These are phyloP conservation scores for Pholiota adiposa DNA, from an alignment of 1,284 basidiomycete genomes.

Conservation along the genomic window DNA sequence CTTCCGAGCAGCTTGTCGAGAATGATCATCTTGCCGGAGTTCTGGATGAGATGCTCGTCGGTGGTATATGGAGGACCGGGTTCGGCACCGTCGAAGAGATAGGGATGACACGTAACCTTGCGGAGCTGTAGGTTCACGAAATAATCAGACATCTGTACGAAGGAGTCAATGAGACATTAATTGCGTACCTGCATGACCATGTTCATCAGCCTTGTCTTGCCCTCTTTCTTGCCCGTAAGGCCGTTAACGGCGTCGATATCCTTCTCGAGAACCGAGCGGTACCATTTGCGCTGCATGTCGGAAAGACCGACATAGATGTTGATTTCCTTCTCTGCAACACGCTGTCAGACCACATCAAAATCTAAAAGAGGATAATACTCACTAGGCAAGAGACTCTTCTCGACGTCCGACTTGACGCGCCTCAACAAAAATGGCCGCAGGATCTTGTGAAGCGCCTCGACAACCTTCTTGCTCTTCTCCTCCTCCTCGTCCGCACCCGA, in stretches of 20 bases:
- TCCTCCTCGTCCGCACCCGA: slow-evolving; percentile 78
- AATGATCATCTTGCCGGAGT: slow-evolving; percentile 97
- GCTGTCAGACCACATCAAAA: slow-evolving; percentile 13
- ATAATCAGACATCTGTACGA: neutral
- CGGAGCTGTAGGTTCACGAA: slow-evolving; percentile 51
- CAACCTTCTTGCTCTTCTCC: slow-evolving; percentile 89
- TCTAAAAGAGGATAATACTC: slow-evolving; percentile 29
- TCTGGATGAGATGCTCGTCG: slow-evolving; percentile 95
- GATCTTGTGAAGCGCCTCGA: slow-evolving; percentile 98
- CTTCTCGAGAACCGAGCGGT: slow-evolving; percentile 94
- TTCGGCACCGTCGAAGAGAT: slow-evolving; percentile 91
- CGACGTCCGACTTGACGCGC: slow-evolving; percentile 96
- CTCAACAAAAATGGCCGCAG: slow-evolving; percentile 93
- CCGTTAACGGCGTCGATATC: slow-evolving; percentile 99
- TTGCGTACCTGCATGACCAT: slow-evolving; percentile 96
- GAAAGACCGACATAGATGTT: slow-evolving; percentile 98
- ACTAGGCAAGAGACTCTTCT: slow-evolving; percentile 95
- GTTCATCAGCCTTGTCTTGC: slow-evolving; percentile 97
- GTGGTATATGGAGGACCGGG: slow-evolving; percentile 99
- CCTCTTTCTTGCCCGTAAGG: slow-evolving; percentile 95
- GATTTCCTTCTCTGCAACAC: slow-evolving; percentile 88
- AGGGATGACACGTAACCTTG: slow-evolving; percentile 86
- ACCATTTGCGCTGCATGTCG: slow-evolving; percentile 99
- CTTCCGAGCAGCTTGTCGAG: slow-evolving; percentile 90
- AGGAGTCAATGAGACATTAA: neutral